Percentiles rank a stretch among this genome's conserved stretches.
Conservation (phyloP, 352 stramenopile species). For the Phytophthora vignae region DNA sequence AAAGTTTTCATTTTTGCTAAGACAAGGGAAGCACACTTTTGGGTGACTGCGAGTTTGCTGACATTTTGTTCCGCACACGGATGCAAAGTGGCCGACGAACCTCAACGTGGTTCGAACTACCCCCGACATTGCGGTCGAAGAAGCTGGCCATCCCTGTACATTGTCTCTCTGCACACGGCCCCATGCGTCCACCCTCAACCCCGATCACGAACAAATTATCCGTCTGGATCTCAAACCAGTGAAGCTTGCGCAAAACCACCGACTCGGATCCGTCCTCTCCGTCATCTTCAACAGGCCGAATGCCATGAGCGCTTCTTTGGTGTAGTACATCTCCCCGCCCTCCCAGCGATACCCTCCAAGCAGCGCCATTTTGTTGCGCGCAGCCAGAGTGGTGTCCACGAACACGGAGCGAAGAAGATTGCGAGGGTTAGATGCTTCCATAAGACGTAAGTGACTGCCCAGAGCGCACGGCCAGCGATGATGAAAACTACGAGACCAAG, state of each 20-base stretch:
- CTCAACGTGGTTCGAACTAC: constrained; percentile 4
- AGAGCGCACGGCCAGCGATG: constrained; percentile 15
- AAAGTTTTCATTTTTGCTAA: too few relatives aligned
- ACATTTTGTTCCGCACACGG: not conserved
- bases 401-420: constrained; percentile 19
- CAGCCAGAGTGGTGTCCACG: constrained; percentile 22
- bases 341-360: constrained; percentile 24
- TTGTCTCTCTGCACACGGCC: constrained; percentile 7
- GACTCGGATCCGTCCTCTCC: constrained; percentile 10
- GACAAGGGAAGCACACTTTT: not conserved
- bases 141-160: constrained; percentile 21
- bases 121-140: constrained; percentile 8
- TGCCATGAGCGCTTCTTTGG: constrained; percentile 15
- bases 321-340: constrained; percentile 23
- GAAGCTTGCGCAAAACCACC: constrained; percentile 12
- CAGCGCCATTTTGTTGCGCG: constrained; percentile 16
- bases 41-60: not conserved
- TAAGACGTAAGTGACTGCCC: constrained; percentile 13
- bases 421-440: constrained; percentile 15
- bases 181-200: not conserved
- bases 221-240: constrained; percentile 13
- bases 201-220: constrained; percentile 24
- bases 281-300: constrained; percentile 31
- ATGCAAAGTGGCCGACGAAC: not conserved
- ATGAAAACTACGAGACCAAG: constrained; percentile 26